Evolutionary conservation across 2,329 filamentous ascomycete genomes (phyloP).

Genomic region (Pseudogymnoascus sp.): DNA sequence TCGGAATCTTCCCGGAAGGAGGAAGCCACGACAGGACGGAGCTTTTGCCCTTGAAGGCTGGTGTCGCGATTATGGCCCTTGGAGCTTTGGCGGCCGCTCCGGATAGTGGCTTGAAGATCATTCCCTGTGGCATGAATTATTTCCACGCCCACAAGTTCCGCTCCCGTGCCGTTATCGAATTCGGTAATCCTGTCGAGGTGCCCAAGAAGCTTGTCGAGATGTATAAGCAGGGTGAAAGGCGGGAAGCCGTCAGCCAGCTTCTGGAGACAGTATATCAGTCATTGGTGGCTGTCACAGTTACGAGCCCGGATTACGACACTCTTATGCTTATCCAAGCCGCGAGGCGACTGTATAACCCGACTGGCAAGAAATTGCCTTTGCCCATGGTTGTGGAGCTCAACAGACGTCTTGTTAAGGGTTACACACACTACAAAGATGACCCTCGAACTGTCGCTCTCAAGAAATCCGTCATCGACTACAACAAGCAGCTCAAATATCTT

Average conservation of each 20-base stretch:
- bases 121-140: conserved; percentile 98
- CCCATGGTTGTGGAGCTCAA: conserved; percentile 93
- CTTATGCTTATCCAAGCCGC: conserved; percentile 95
- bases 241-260: conserved; percentile 79
- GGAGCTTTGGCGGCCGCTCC: conserved; percentile 80
- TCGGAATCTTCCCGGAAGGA: conserved; percentile 95
- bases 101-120: conserved; percentile 83
- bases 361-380: conserved; percentile 85
- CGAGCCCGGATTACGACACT: conserved; percentile 89
- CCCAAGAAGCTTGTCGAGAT: conserved; percentile 74
- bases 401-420: conserved; percentile 81
- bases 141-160: conserved; percentile 99
- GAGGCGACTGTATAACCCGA: conserved; percentile 85
- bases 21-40: conserved; percentile 93
- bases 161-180: conserved; percentile 91
- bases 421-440: conserved; percentile 87
- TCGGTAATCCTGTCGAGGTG: conserved; percentile 82
- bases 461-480: conserved; percentile 74
- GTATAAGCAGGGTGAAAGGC: conserved; percentile 74
- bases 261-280: conserved; percentile 82
- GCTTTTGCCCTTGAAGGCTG: conserved; percentile 86
- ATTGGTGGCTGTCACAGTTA: conserved; percentile 82
- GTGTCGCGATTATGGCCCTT: conserved; percentile 95
- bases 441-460: conserved; percentile 71
- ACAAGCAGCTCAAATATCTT: conserved; percentile 75